phyloP scores from a whole-genome alignment of 805 yeast genomes.

The Ogataea thermomethanolica region DNA sequence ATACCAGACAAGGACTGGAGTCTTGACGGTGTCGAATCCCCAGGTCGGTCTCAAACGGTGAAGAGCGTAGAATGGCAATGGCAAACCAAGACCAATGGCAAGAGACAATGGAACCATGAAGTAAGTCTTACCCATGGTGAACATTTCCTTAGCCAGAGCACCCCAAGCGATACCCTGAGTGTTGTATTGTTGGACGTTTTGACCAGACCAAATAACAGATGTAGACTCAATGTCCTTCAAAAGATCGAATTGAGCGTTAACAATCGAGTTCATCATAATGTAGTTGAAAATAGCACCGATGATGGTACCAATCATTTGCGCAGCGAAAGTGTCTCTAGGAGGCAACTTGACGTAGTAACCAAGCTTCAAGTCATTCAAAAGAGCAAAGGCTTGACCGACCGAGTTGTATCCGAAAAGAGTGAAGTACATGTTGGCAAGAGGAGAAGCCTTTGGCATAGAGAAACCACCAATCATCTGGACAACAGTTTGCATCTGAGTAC shows the following conservation, averaged over 20 bases:
- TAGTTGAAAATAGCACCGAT: slow-evolving; percentile 25
- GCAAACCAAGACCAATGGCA: slow-evolving; percentile 28
- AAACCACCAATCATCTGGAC: slow-evolving; percentile 39
- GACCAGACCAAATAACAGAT: slow-evolving; percentile 34
- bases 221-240: slow-evolving; percentile 29
- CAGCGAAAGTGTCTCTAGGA: slow-evolving; percentile 39
- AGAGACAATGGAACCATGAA: slow-evolving; percentile 31
- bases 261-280: slow-evolving; percentile 32
- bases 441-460: slow-evolving; percentile 27
- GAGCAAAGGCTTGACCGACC: slow-evolving; percentile 39
- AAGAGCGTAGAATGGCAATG: slow-evolving; percentile 30
- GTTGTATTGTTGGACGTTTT: slow-evolving; percentile 34
- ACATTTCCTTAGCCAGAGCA: slow-evolving; percentile 33
- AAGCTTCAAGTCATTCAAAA: slow-evolving; percentile 40
- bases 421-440: slow-evolving; percentile 42
- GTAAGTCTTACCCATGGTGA: slow-evolving; percentile 28
- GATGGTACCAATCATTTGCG: slow-evolving; percentile 40
- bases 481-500: slow-evolving; percentile 28
- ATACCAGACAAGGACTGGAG: slow-evolving; percentile 32
- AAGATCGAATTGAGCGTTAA: slow-evolving; percentile 29
- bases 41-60: slow-evolving; percentile 30
- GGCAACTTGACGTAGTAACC: slow-evolving; percentile 44
- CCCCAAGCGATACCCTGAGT: slow-evolving; percentile 36
- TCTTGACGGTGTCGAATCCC: slow-evolving; percentile 25
- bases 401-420: slow-evolving; percentile 40